These are phyloP conservation scores for Solanum sejunctum DNA, from an alignment of 257 asterid species.

Conservation along the genomic window DNA sequence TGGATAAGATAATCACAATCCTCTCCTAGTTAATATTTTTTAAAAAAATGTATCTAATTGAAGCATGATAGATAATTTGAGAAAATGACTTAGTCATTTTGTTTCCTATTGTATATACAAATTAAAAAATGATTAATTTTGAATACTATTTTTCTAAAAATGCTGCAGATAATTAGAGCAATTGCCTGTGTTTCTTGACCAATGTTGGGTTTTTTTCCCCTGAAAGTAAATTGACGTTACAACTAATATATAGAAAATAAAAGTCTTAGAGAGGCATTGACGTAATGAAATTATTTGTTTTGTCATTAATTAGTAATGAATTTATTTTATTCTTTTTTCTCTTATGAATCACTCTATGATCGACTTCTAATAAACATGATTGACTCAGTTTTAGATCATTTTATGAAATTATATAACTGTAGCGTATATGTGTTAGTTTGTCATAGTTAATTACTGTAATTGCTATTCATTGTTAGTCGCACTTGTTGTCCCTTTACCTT, in stretches of 20 bases:
- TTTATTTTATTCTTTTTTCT: not conserved
- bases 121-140: not conserved
- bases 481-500: too few species aligned
- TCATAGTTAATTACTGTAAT: too few species aligned
- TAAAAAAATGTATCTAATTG: not conserved
- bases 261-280: not conserved
- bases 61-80: too few species aligned
- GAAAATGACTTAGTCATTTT: not conserved
- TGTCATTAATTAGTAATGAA: not conserved
- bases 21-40: not conserved
- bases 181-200: not conserved
- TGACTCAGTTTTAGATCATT: too few species aligned
- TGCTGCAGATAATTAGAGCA: not conserved
- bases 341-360: too few species aligned
- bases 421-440: too few species aligned
- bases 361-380: too few species aligned
- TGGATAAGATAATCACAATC: too few species aligned
- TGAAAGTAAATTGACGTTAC: not conserved
- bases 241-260: not conserved
- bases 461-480: too few species aligned
- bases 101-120: not conserved
- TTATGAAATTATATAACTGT: too few species aligned
- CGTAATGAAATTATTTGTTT: not conserved
- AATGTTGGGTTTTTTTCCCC: not conserved
- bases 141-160: not conserved